These are phyloP conservation scores for Closterium sp. DNA, from an alignment of 139 green algal genomes.

Conservation along the genomic window DNA sequence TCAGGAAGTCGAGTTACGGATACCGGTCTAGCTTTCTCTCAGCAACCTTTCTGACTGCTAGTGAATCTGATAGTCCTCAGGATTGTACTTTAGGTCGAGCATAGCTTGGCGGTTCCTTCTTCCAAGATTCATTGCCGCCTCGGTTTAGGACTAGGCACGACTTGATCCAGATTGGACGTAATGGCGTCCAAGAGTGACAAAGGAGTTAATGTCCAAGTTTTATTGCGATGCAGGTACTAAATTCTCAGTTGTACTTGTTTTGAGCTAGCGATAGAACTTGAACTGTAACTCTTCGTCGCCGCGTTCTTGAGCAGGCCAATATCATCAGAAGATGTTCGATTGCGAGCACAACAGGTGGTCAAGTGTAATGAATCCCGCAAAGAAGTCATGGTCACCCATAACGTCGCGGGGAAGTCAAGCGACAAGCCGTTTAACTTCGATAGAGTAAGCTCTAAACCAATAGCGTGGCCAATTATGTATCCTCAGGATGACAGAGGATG, in stretches of 20 bases:
- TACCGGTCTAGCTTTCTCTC: neutral
- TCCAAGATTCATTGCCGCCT: neutral
- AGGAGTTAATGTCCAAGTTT: slow-evolving; percentile 90
- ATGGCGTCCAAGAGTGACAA: slow-evolving; percentile 16
- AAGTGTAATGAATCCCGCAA: slow-evolving; percentile 73
- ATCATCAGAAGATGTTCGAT: slow-evolving; percentile 72
- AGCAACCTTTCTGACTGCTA: neutral
- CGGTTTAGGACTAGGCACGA: neutral
- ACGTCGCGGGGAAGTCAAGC: slow-evolving; percentile 69
- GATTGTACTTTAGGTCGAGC: neutral
- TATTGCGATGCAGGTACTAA: slow-evolving; percentile 89
- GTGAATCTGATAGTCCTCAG: neutral
- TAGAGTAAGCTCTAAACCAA: slow-evolving; percentile 62
- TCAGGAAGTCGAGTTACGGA: neutral
- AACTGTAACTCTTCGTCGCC: neutral
- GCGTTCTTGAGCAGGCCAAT: slow-evolving; percentile 59
- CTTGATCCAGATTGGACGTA: neutral
- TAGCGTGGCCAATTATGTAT: neutral
- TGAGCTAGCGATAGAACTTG: slow-evolving; percentile 38
- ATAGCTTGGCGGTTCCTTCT: neutral
- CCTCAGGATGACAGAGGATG: neutral
- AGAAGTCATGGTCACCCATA: slow-evolving; percentile 74
- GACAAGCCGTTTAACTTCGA: slow-evolving; percentile 92
- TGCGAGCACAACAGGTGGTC: slow-evolving; percentile 71
- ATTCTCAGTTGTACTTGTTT: neutral